phyloP scores from a whole-genome alignment of 129 eudicot species.

The Tagetes erecta region DNA sequence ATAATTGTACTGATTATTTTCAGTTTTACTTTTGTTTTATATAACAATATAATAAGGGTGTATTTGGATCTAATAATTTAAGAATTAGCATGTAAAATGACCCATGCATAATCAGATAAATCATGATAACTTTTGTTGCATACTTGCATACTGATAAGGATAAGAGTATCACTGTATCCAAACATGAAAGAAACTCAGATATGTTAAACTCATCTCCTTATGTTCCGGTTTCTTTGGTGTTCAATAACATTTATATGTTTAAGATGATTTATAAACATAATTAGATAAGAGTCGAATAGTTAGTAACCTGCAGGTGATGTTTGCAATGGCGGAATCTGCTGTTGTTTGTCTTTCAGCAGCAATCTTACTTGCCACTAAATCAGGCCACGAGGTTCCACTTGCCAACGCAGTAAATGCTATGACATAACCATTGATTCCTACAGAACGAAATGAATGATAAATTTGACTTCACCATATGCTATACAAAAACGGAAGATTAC shows the following conservation, averaged over 20 bases:
- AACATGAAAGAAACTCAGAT: background rate
- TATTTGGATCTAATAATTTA: slow-evolving; percentile 1
- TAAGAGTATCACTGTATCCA: background rate
- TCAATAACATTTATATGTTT: background rate
- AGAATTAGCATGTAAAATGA: background rate
- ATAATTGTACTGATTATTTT: background rate
- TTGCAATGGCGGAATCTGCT: slow-evolving; percentile 97
- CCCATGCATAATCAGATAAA: background rate
- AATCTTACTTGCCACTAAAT: slow-evolving; percentile 94
- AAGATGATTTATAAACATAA: background rate
- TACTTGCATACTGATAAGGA: background rate
- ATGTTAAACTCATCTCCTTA: background rate
- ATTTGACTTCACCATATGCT: slow-evolving; percentile 16
- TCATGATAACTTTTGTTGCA: background rate
- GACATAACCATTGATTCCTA: slow-evolving; percentile 81
- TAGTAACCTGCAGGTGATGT: slow-evolving; percentile 89
- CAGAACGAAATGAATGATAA: slow-evolving; percentile 29
- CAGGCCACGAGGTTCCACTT: slow-evolving; percentile 96
- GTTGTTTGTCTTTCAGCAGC: slow-evolving; percentile 93
- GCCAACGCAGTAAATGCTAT: slow-evolving; percentile 95
- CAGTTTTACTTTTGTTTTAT: background rate
- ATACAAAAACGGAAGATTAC: background rate
- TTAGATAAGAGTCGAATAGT: background rate
- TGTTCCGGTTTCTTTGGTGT: background rate
- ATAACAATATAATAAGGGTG: background rate